phyloP scores from a whole-genome alignment of 257 asterid species.

The Solanum appendiculatum region DNA sequence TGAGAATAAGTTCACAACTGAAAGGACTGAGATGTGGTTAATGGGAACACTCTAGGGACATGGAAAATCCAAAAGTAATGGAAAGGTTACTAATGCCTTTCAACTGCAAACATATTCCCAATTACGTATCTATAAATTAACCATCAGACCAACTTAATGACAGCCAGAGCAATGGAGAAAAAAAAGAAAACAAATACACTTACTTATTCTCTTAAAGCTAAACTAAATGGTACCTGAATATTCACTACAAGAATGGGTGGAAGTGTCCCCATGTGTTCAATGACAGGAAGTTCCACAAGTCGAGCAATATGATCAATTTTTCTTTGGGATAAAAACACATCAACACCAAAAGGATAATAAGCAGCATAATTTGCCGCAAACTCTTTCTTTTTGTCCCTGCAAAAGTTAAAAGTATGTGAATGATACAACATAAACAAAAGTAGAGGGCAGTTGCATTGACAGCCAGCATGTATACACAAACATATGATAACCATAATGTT shows the following conservation, averaged over 20 bases:
- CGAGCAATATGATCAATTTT: conserved; percentile 83
- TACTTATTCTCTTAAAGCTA: neutral
- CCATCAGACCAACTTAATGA: neutral
- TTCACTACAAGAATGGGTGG: conserved; percentile 89
- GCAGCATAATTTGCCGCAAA: conserved; percentile 71
- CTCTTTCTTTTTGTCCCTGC: conserved; percentile 91
- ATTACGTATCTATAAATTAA: neutral
- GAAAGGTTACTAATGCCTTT: neutral
- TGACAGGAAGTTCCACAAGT: conserved; percentile 64
- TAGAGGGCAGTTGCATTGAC: neutral
- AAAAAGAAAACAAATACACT: neutral
- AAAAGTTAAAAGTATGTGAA: neutral
- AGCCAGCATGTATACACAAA: neutral
- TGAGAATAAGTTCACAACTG: neutral
- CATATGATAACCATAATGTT: neutral
- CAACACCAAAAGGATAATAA: conserved; percentile 87
- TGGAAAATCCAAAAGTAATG: neutral
- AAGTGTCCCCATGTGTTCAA: conserved; percentile 46
- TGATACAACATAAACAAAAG: neutral
- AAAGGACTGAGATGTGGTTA: neutral
- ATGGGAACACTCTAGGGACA: neutral
- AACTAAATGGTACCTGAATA: conserved; percentile 52
- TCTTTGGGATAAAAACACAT: conserved; percentile 69
- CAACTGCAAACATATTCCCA: neutral
- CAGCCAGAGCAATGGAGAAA: neutral